These are phyloP conservation scores for Suillus luteus DNA, from an alignment of 768 basidiomycete species.

Conservation along the genomic window DNA sequence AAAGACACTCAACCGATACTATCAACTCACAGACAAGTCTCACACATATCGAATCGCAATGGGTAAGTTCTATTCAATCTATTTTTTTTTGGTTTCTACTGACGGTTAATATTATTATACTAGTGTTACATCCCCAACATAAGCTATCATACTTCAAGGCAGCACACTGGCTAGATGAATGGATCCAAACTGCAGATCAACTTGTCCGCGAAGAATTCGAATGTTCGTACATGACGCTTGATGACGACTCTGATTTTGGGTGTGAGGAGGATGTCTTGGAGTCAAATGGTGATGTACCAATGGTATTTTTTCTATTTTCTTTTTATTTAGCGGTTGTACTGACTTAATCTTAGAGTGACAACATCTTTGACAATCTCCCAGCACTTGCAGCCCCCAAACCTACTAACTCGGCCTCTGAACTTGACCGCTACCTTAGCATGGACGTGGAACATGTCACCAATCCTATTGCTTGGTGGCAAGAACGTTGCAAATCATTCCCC, in stretches of 20 bases:
- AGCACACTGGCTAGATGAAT: constrained; percentile 26
- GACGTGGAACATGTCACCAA: constrained; percentile 27
- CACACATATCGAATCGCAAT: not conserved
- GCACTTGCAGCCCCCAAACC: constrained; percentile 26
- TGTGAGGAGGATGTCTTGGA: not conserved
- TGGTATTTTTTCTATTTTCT: not conserved
- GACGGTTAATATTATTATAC: too few relatives aligned
- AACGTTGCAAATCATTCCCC: constrained; percentile 27
- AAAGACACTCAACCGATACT: not conserved
- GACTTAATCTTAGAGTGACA: constrained; percentile 10
- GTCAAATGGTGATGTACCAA: not conserved
- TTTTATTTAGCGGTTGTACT: not conserved
- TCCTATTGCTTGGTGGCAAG: constrained; percentile 35
- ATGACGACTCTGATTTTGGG: not conserved
- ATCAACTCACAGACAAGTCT: not conserved
- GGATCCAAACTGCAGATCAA: constrained; percentile 28
- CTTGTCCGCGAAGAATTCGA: constrained; percentile 25
- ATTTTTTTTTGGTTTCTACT: too few relatives aligned
- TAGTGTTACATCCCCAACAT: too few relatives aligned
- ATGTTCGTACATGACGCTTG: not conserved
- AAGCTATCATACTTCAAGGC: constrained; percentile 31
- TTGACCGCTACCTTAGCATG: constrained; percentile 31
- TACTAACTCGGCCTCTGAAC: constrained; percentile 25
- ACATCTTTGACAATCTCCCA: constrained; percentile 37
- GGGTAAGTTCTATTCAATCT: too few relatives aligned